phyloP scores from a whole-genome alignment of 1,284 basidiomycete species.

The Ceraceosorus bombacis region DNA sequence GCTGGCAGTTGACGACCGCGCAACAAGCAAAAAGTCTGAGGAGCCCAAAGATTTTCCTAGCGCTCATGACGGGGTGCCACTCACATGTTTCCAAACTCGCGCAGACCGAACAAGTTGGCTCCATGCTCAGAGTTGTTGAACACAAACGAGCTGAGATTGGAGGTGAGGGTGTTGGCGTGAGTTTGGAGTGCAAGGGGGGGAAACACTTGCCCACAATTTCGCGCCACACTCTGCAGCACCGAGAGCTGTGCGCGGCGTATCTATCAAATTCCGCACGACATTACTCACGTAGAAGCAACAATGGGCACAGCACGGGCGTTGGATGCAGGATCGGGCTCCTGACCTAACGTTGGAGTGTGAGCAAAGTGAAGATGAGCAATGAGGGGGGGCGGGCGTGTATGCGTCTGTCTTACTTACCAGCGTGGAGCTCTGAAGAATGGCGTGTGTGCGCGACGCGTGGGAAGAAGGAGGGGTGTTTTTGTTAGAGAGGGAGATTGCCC shows the following conservation, averaged over 20 bases:
- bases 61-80: constrained; percentile 3
- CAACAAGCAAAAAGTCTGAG: background rate
- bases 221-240: background rate
- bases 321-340: constrained; percentile 63
- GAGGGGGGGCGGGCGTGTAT: background rate
- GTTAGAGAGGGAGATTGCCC: no score
- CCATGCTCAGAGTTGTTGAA: constrained; percentile 56
- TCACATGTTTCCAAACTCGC: constrained; percentile 58
- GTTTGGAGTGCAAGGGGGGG: constrained; percentile 65
- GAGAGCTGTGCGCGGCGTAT: constrained; percentile 62
- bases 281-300: constrained; percentile 51
- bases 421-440: background rate
- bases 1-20: constrained; percentile 9
- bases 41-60: background rate
- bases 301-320: constrained; percentile 74
- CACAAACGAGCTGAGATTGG: constrained; percentile 31
- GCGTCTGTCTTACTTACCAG: background rate
- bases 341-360: constrained; percentile 72
- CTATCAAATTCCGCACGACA: constrained; percentile 21
- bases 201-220: background rate
- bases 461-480: background rate
- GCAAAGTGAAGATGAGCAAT: background rate
- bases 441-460: no score
- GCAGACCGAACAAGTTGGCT: constrained; percentile 70
- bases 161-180: background rate